Evolutionary conservation across 164 flowering plant species (phyloP), one percentile per base, ranked within the genome.

Genomic region (Magnolia kwangsiensis): DNA sequence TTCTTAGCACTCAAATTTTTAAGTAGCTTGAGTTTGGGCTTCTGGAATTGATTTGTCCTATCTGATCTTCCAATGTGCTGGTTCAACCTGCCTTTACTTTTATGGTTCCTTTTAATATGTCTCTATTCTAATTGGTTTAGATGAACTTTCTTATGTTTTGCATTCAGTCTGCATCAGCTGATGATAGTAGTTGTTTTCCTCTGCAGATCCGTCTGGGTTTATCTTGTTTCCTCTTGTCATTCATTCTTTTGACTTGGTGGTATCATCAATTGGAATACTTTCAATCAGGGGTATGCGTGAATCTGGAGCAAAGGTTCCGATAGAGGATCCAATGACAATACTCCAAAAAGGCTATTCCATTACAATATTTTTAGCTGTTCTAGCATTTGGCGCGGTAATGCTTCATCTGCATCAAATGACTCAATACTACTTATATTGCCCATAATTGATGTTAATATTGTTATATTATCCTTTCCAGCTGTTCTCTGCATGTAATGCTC

Each of bases 321-420:
- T 86, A 9, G 99, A 96, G 87, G 99, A 96, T 85, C 99, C 99
- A 21, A 96, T 96, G 99, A 77, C 86, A 78, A 89, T 94, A 85
- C 95, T 96, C 79, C 93, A 96, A 88, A 96, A 89, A 88, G 99
- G 99, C 86, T 96, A 96, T 78, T 94, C 98, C 67, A 68, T 96
- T 59, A 90, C 98, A 50, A 88, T 96, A 72, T 37, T 96, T 64
- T 87, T 96, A 74, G 96, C 99, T 74, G 90, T 96, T 79, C 23
- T 96, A 75, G 85, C 97, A 31, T 96, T 96, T 86, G 93, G 89
- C 65, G 84, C 75, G 97, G 99, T 96, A 91, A 91, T 77, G 65
- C 50, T 76, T 76, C 78, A 63, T 79, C 78, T 68, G 24, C 55
- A 13, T 55, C 61, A 55, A 55, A 9, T 55, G 61, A 55, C 45